Conservation (phyloP, 148 eudicot species). For the Nepenthes mirabilis region DNA sequence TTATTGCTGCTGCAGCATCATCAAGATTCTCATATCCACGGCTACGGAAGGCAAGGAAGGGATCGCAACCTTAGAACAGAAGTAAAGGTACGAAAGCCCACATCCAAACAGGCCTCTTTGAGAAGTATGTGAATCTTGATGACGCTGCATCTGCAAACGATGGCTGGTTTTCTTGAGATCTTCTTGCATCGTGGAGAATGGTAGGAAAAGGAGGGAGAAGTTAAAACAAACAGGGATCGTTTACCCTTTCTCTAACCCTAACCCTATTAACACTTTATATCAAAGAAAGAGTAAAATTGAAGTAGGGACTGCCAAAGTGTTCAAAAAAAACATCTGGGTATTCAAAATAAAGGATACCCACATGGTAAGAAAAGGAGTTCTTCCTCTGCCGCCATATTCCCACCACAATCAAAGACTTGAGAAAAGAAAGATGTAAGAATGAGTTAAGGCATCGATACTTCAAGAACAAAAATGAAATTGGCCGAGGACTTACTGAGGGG, state of each 20-base stretch:
- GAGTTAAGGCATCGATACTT: not conserved
- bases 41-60: not conserved
- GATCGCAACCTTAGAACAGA: not conserved
- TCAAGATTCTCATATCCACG: conserved; percentile 77
- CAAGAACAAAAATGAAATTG: not conserved
- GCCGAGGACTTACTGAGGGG: not conserved
- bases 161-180: conserved; percentile 21
- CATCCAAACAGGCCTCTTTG: conserved; percentile 7
- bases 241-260: too few species aligned
- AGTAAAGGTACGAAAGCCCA: conserved; percentile 2
- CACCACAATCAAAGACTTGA: too few species aligned
- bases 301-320: conserved; percentile 26
- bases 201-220: not conserved
- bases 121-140: conserved; percentile 68
- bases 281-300: not conserved
- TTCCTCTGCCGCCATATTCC: too few species aligned
- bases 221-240: not conserved
- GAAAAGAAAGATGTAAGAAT: not conserved
- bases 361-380: not conserved
- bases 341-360: not conserved
- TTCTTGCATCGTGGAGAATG: not conserved
- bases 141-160: conserved; percentile 79
- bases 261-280: too few species aligned
- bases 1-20: conserved; percentile 91
- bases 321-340: conserved; percentile 8